These are phyloP conservation scores for Boletus huronensis DNA, from an alignment of 768 basidiomycete genomes.

Conservation along the genomic window DNA sequence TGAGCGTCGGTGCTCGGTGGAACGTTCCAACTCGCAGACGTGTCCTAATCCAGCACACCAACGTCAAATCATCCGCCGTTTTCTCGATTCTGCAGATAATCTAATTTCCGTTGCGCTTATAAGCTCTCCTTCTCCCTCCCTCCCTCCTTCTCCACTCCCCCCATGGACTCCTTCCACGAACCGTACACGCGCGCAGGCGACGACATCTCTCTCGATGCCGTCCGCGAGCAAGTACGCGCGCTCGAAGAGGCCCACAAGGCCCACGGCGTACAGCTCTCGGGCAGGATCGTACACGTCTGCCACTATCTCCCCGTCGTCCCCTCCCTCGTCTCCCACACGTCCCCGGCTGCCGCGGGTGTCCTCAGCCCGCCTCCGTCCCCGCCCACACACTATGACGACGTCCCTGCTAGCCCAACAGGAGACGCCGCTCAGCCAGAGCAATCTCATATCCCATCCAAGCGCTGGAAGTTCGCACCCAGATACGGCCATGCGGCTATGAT, in stretches of 20 bases:
- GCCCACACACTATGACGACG: constrained; percentile 52
- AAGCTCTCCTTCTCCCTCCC: constrained; percentile 6
- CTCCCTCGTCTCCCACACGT: constrained; percentile 46
- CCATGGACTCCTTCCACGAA: constrained; percentile 72
- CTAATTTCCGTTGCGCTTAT: constrained; percentile 19
- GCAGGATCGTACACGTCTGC: constrained; percentile 88
- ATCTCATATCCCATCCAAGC: constrained; percentile 19
- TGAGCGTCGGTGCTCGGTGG: background rate
- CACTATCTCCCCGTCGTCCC: constrained; percentile 83
- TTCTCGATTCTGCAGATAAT: constrained; percentile 28
- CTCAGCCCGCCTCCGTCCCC: constrained; percentile 79
- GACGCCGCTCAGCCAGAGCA: constrained; percentile 1
- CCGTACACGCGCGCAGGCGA: constrained; percentile 63
- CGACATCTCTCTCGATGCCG: constrained; percentile 65
- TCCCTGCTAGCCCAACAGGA: constrained; percentile 35
- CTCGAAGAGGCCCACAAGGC: constrained; percentile 72
- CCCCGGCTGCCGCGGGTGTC: constrained; percentile 41
- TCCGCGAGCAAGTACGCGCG: constrained; percentile 64
- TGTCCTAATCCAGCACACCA: constrained; percentile 28
- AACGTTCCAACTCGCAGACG: background rate
- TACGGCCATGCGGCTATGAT: constrained; percentile 96
- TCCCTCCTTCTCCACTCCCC: background rate
- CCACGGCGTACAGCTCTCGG: constrained; percentile 72
- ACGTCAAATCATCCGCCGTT: constrained; percentile 20
- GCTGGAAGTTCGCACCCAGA: constrained; percentile 76